Conservation (phyloP, 441 rosid species). For the Corymbia calophylla region DNA sequence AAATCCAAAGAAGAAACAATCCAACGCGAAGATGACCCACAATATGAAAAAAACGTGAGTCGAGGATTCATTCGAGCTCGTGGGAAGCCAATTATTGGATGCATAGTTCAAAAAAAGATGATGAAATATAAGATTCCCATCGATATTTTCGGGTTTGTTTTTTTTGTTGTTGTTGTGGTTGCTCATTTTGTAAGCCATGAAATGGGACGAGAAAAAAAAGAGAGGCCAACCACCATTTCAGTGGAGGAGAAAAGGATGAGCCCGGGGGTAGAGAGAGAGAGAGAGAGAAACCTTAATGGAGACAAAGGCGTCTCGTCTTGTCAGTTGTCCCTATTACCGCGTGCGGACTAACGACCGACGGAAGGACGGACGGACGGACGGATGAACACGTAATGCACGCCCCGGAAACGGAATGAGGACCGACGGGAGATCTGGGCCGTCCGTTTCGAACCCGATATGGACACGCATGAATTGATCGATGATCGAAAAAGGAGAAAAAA, state of each 20-base stretch:
- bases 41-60: background rate
- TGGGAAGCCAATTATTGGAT: background rate
- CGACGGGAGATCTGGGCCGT: constrained; percentile 18
- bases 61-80: background rate
- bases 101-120: background rate
- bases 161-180: no score
- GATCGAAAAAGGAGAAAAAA: background rate
- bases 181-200: background rate
- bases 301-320: constrained; percentile 9
- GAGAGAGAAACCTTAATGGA: constrained; percentile 1
- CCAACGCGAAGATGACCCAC: background rate
- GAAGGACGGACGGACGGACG: background rate
- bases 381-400: background rate
- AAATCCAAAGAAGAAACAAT: background rate
- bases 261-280: no score
- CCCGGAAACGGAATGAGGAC: background rate
- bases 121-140: background rate
- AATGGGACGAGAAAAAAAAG: background rate
- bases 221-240: background rate
- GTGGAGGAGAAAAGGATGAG: background rate
- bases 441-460: background rate
- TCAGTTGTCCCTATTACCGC: constrained; percentile 3
- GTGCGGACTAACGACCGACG: no score
- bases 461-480: background rate
- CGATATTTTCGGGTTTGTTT: background rate